These are phyloP conservation scores for Trichoderma orchidacearum DNA, from an alignment of 495 filamentous ascomycete species.

Conservation along the genomic window DNA sequence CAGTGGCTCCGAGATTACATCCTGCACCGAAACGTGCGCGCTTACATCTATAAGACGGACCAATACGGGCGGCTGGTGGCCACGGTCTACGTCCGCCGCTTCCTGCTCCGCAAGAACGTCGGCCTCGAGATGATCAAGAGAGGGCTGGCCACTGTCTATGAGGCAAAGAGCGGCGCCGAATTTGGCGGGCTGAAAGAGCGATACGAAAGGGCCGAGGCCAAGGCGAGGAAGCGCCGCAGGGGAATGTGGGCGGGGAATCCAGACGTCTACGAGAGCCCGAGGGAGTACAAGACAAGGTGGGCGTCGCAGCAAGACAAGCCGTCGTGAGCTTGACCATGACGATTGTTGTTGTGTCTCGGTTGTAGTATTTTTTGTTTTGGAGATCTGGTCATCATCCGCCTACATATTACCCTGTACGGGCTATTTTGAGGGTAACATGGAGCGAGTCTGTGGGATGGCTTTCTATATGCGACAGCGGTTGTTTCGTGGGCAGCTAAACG, in stretches of 20 bases:
- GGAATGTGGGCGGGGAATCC: conserved; percentile 61
- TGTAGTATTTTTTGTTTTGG: neutral
- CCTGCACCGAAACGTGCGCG: conserved; percentile 60
- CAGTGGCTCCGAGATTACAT: conserved; percentile 64
- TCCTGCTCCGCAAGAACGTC: conserved; percentile 59
- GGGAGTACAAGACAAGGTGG: conserved; percentile 55
- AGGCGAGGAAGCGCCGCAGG: conserved; percentile 50
- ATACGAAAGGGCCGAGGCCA: conserved; percentile 59
- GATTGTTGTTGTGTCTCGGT: too few relatives aligned
- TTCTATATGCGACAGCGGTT: neutral
- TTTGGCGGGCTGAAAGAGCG: conserved; percentile 57
- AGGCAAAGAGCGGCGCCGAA: conserved; percentile 76
- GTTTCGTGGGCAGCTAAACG: neutral
- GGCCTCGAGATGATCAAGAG: conserved; percentile 75
- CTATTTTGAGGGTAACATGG: neutral
- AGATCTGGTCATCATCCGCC: too few relatives aligned
- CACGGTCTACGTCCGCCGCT: conserved; percentile 62
- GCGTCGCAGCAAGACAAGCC: neutral
- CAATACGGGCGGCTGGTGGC: conserved; percentile 88
- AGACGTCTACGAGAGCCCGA: conserved; percentile 60
- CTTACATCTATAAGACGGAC: conserved; percentile 66
- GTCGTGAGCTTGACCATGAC: neutral
- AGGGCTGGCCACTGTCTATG: conserved; percentile 81
- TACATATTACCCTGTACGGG: too few relatives aligned
- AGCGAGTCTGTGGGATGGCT: neutral